A percentile compares a stretch with the other conserved stretches of the same genome.
Evolutionary conservation across 495 filamentous ascomycete species (phyloP).

Genomic region (Daldinia childiae): DNA sequence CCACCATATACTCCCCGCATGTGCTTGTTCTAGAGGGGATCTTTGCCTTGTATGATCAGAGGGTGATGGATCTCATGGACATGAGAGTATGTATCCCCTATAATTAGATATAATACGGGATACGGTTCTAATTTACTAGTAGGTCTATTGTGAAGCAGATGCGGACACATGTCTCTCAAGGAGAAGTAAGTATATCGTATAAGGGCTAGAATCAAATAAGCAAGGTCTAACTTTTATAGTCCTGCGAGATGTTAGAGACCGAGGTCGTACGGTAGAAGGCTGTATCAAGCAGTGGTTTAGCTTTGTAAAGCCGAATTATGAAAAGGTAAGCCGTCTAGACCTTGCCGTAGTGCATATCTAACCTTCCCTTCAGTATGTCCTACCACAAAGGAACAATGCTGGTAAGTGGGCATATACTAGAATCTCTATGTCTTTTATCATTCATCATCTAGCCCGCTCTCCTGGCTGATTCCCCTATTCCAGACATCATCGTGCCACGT

Average conservation of each 20-base stretch:
- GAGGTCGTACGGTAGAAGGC: conserved; percentile 88
- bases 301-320: conserved; percentile 96
- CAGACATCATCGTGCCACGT: conserved; percentile 93
- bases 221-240: conserved; percentile 58
- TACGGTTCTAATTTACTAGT: conserved; percentile 21
- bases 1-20: conserved; percentile 92
- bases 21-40: conserved; percentile 97
- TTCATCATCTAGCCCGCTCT: neutral
- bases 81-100: conserved; percentile 70
- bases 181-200: conserved; percentile 68
- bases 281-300: conserved; percentile 98
- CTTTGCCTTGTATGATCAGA: conserved; percentile 87
- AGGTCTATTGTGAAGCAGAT: conserved; percentile 97
- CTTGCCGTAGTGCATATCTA: neutral
- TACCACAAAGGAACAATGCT: conserved; percentile 77
- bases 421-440: neutral
- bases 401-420: conserved; percentile 66
- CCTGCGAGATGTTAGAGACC: conserved; percentile 82
- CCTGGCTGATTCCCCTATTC: conserved; percentile 1
- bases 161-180: conserved; percentile 92
- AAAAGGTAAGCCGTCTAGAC: conserved; percentile 54
- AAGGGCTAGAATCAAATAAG: neutral
- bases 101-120: neutral
- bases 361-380: conserved; percentile 67
- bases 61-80: conserved; percentile 87